Conservation (phyloP, 495 filamentous ascomycete genomes). For the Neurospora sp. region DNA sequence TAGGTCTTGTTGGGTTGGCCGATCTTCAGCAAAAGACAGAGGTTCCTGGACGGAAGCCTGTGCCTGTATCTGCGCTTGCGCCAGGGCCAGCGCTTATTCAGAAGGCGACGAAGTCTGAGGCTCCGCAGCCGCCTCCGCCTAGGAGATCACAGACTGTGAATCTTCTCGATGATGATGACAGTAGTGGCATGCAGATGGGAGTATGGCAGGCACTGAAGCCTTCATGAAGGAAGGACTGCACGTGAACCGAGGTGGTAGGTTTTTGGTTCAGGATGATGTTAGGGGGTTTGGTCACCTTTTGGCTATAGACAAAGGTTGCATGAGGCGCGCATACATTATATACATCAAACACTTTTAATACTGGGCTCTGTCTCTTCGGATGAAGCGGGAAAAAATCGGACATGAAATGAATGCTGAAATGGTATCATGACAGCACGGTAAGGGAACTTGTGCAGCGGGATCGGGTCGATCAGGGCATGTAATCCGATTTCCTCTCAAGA, state of each 20-base stretch:
- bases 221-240: conserved; percentile 3
- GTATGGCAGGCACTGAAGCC: conserved; percentile 40
- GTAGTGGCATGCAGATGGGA: conserved; percentile 24
- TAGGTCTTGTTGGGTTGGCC: conserved; percentile 14
- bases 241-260: not conserved
- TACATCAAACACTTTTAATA: not conserved
- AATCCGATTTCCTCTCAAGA: not conserved
- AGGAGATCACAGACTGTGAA: conserved; percentile 18
- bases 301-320: not conserved
- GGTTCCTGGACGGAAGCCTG: conserved; percentile 11
- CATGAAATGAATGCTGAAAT: not conserved
- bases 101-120: not conserved
- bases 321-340: conserved; percentile 2
- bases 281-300: not conserved
- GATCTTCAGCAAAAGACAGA: conserved; percentile 5
- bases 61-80: not conserved
- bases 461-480: not conserved
- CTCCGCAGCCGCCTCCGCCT: conserved; percentile 14
- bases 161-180: conserved; percentile 32
- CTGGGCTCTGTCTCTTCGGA: not conserved
- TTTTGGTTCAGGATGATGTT: not conserved
- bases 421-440: not conserved
- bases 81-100: not conserved
- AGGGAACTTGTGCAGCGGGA: not conserved
- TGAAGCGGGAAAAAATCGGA: not conserved